These are phyloP conservation scores for Pseudozyma pruni DNA, from an alignment of 1,284 basidiomycete species.

Conservation along the genomic window DNA sequence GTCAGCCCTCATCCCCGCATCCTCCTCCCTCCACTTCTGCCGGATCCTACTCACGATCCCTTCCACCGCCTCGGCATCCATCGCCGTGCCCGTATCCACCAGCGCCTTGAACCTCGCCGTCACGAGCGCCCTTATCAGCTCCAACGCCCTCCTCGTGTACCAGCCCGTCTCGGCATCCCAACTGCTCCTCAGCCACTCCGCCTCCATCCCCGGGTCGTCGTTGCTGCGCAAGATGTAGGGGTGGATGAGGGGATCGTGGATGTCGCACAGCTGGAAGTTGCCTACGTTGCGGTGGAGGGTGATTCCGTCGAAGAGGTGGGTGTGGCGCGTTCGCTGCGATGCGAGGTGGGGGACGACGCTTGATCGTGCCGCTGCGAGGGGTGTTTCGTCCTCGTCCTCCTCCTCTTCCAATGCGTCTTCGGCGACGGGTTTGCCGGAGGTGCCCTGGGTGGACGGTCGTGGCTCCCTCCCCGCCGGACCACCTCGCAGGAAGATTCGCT, in stretches of 20 bases:
- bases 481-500: constrained; percentile 48
- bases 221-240: constrained; percentile 41
- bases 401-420: neutral
- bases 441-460: neutral
- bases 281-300: constrained; percentile 82
- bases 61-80: constrained; percentile 3
- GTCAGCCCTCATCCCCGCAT: neutral
- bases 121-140: constrained; percentile 45
- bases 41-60: constrained; percentile 12
- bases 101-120: constrained; percentile 44
- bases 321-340: constrained; percentile 59
- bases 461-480: neutral
- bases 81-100: constrained; percentile 13
- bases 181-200: constrained; percentile 11
- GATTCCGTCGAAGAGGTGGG: constrained; percentile 89
- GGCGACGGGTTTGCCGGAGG: too few species aligned
- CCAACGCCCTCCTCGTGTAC: constrained; percentile 50
- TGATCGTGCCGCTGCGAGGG: neutral
- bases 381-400: constrained; percentile 4
- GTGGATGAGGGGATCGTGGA: constrained; percentile 77
- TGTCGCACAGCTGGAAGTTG: constrained; percentile 92
- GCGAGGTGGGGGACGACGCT: constrained; percentile 5
- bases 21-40: constrained; percentile 35
- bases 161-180: constrained; percentile 52
- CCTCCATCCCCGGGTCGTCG: constrained; percentile 8